A percentile compares a stretch with the other conserved stretches of the same genome.
Evolutionary conservation across 2,329 filamentous ascomycete species (phyloP).

Genomic region (Teratosphaeria gauchensis): DNA sequence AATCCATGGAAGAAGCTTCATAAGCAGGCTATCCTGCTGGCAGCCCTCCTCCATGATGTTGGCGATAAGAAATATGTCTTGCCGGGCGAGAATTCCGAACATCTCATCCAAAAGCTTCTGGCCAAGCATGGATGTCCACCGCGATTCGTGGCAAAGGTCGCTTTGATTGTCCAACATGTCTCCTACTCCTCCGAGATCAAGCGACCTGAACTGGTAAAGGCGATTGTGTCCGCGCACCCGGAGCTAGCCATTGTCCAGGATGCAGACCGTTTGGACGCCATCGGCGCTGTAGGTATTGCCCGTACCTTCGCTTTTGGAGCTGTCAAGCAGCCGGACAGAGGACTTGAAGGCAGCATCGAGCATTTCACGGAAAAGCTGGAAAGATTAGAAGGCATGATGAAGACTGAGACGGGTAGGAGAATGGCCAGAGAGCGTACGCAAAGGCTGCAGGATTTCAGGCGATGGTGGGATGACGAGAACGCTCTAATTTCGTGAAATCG

Average conservation of each 20-base stretch:
- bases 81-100: slow-evolving; percentile 42
- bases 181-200: slow-evolving; percentile 67
- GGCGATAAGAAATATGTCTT: slow-evolving; percentile 73
- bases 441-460: slow-evolving; percentile 39
- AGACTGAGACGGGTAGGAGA: slow-evolving; percentile 43
- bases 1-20: slow-evolving; percentile 17
- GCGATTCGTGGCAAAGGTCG: slow-evolving; percentile 55
- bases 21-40: slow-evolving; percentile 21
- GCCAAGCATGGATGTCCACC: slow-evolving; percentile 46
- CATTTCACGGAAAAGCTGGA: slow-evolving; percentile 73
- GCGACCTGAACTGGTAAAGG: slow-evolving; percentile 50
- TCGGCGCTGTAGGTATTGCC: slow-evolving; percentile 77
- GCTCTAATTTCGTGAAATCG: slow-evolving; percentile 3
- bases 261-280: slow-evolving; percentile 82
- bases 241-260: slow-evolving; percentile 84
- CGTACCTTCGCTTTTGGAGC: slow-evolving; percentile 69
- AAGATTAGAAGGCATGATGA: slow-evolving; percentile 51
- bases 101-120: slow-evolving; percentile 48
- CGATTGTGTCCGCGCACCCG: slow-evolving; percentile 55
- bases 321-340: slow-evolving; percentile 41
- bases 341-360: slow-evolving; percentile 55
- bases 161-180: slow-evolving; percentile 64
- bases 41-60: slow-evolving; percentile 67
- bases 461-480: slow-evolving; percentile 48
- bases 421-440: slow-evolving; percentile 42